Evolutionary conservation across 129 eudicot genomes (phyloP), one percentile per base, ranked within the genome.

Genomic region (Rutidosis leptorrhynchoides): DNA sequence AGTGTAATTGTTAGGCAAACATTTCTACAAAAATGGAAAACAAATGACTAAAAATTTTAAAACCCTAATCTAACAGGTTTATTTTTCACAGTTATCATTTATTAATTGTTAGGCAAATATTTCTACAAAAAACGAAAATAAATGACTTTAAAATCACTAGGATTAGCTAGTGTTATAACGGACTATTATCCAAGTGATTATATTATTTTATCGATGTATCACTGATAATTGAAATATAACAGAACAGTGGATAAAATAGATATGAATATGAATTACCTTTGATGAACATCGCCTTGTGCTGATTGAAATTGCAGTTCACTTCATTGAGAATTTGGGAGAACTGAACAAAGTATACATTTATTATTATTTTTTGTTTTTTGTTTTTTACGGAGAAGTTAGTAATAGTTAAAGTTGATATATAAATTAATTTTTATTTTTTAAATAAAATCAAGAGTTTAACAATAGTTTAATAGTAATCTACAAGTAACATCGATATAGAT

Each of bases 231-330:
- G n/a, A 40, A 11, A 40, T 40, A 40, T 12, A 40, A 40, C 5
- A 40, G 4, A 40, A 5, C 46, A 40, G 12, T 40, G 3, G 1
- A 12, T 40, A 40, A 11, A 1, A 11, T 40, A 2, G 69, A 15
- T 8, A 15, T 24, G 22, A 0, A 15, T 8, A 15, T 24, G 22
- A 0, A 29, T 25, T 73, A 63, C 77, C 70, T 62, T 17, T 33
- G 45, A 42, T 63, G 8, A 20, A 35, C 37, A 35, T 52, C 70
- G 37, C 29, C 19, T 22, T 35, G 46, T 53, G 70, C n/a, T 54
- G 54, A 17, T 22, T 72, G 71, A 72, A 63, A 33, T 53, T 53
- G 57, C 27, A 61, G 68, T 48, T 48, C 12, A 45, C 33, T 45
- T 70, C 51, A 46, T 45, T 12, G 16, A 11, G 16, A 40, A 40